These are phyloP conservation scores for Zasmidium citrigriseum DNA, from an alignment of 2,329 filamentous ascomycete genomes.

Conservation along the genomic window DNA sequence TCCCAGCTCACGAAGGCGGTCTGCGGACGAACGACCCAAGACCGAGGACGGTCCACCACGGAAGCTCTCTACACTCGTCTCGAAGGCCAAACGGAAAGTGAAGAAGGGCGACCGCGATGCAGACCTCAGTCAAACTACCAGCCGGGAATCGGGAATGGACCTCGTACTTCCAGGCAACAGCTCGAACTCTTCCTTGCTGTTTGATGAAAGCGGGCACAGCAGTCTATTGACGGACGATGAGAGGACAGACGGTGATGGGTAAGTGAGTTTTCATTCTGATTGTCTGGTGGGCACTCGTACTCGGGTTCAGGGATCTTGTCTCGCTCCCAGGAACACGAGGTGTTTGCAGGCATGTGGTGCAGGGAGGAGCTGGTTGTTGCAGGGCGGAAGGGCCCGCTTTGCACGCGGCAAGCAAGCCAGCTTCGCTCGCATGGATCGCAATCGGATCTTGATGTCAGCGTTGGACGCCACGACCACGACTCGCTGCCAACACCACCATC, in stretches of 20 bases:
- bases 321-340: background rate
- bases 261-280: slow-evolving; percentile 20
- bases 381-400: background rate
- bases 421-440: background rate
- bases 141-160: slow-evolving; percentile 36
- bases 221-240: slow-evolving; percentile 55
- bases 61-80: slow-evolving; percentile 53
- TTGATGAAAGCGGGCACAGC: slow-evolving; percentile 48
- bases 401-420: background rate
- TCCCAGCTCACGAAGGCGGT: slow-evolving; percentile 37
- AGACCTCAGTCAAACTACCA: slow-evolving; percentile 27
- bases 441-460: slow-evolving; percentile 3
- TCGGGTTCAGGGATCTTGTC: background rate
- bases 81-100: slow-evolving; percentile 30
- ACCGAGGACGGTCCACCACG: slow-evolving; percentile 41
- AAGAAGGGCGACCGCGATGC: slow-evolving; percentile 15
- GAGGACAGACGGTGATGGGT: slow-evolving; percentile 44
- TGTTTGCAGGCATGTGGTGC: background rate
- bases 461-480: background rate
- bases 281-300: background rate
- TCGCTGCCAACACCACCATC: background rate
- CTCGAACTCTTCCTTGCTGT: slow-evolving; percentile 37
- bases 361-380: background rate
- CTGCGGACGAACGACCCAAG: slow-evolving; percentile 41
- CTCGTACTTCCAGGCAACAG: slow-evolving; percentile 20